Evolutionary conservation across 768 basidiomycete genomes (phyloP).

Genomic region (Kockovaella imperatae): DNA sequence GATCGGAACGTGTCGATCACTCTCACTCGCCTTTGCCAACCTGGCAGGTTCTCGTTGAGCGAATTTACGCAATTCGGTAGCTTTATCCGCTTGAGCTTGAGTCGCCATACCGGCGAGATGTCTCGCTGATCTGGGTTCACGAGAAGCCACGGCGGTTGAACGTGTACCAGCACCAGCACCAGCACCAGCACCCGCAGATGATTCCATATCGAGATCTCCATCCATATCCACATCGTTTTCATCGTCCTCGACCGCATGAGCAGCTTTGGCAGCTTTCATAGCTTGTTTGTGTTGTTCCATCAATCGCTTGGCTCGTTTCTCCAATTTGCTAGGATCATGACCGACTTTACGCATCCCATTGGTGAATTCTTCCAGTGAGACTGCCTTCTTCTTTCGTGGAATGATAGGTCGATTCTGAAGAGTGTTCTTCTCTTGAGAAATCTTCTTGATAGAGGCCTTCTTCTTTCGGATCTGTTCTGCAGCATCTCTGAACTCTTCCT

Average conservation of each 20-base stretch:
- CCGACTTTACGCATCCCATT: conserved; percentile 77
- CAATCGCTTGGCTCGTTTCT: conserved; percentile 77
- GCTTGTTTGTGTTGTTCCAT: conserved; percentile 47
- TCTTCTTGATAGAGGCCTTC: conserved; percentile 58
- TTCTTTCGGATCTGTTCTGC: conserved; percentile 53
- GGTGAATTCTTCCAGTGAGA: conserved; percentile 66
- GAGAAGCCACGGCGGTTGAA: conserved; percentile 46
- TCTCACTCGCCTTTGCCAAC: conserved; percentile 83
- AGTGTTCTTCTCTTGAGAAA: conserved; percentile 68
- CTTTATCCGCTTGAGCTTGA: conserved; percentile 68
- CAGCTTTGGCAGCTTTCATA: conserved; percentile 60
- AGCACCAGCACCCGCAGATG: conserved; percentile 8
- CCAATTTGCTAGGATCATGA: conserved; percentile 74
- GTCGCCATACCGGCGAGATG: conserved; percentile 72
- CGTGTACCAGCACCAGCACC: conserved; percentile 4
- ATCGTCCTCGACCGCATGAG: conserved; percentile 43
- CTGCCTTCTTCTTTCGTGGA: conserved; percentile 57
- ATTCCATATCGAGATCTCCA: conserved; percentile 12
- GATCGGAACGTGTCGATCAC: conserved; percentile 46
- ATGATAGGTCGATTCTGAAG: conserved; percentile 79
- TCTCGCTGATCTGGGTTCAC: conserved; percentile 63
- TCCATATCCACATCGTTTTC: conserved; percentile 56
- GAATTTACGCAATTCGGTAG: conserved; percentile 73
- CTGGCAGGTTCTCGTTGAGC: conserved; percentile 79
- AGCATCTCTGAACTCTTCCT: conserved; percentile 59